Conservation (phyloP, 768 basidiomycete genomes). For the Suillus cothurnatus region DNA sequence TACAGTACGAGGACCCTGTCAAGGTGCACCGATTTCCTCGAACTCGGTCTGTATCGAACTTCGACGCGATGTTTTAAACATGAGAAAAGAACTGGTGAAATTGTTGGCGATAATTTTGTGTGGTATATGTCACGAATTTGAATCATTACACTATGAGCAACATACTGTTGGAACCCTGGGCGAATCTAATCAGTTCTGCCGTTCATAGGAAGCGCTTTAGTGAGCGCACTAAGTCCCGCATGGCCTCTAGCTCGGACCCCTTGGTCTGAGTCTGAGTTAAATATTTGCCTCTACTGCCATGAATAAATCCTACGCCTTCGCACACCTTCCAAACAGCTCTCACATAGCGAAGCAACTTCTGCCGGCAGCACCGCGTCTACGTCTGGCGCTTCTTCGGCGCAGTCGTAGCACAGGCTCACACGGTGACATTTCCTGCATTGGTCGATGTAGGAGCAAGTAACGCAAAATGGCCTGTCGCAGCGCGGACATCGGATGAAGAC, state of each 20-base stretch:
- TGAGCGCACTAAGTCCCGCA: neutral
- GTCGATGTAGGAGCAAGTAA: neutral
- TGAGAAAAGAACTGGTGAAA: neutral
- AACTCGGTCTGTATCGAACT: slow-evolving; percentile 39
- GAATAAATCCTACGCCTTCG: neutral
- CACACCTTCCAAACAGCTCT: neutral
- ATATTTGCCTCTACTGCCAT: neutral
- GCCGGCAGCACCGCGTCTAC: neutral
- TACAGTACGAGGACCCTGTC: slow-evolving; percentile 45
- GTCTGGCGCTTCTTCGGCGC: neutral
- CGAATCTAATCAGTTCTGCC: neutral
- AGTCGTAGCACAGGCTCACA: neutral
- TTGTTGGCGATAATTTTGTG: neutral
- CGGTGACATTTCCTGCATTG: neutral
- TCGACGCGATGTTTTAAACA: slow-evolving; percentile 35
- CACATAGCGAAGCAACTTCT: neutral
- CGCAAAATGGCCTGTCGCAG: neutral
- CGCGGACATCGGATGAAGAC: neutral
- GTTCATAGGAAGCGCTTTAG: neutral
- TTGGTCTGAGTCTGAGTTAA: neutral
- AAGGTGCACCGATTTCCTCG: slow-evolving; percentile 39
- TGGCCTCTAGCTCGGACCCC: neutral
- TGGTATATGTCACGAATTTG: neutral
- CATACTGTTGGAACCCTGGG: neutral
- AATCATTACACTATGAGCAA: neutral